A percentile compares a stretch with the other conserved stretches of the same genome.
phyloP scores from a whole-genome alignment of 768 basidiomycete species.

The Phylloporus rhodoxanthus region DNA sequence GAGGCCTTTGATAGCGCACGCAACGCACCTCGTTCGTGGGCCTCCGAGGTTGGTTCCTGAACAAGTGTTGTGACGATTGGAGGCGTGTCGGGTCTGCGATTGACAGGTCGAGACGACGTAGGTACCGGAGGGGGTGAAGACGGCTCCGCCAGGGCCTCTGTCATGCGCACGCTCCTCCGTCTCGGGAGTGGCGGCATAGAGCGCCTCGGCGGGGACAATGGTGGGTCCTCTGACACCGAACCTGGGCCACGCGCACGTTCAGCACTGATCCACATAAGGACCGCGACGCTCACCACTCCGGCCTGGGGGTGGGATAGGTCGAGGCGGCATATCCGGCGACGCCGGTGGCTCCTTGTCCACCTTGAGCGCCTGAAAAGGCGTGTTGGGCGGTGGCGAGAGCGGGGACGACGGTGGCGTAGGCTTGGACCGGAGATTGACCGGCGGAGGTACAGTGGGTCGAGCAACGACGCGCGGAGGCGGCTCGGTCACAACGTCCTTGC shows the following conservation, averaged over 20 bases:
- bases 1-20: no score
- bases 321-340: slow-evolving; percentile 28
- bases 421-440: slow-evolving; percentile 23
- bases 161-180: slow-evolving; percentile 18
- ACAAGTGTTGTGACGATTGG: slow-evolving; percentile 21
- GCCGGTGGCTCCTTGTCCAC: slow-evolving; percentile 21
- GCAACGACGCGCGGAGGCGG: slow-evolving; percentile 28
- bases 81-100: slow-evolving; percentile 16
- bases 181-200: slow-evolving; percentile 22
- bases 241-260: slow-evolving; percentile 5
- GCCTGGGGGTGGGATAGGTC: slow-evolving; percentile 27
- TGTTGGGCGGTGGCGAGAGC: slow-evolving; percentile 12
- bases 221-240: slow-evolving; percentile 8
- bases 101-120: slow-evolving; percentile 11
- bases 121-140: slow-evolving; percentile 19
- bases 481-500: slow-evolving; percentile 18
- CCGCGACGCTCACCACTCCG: slow-evolving; percentile 22
- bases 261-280: neutral
- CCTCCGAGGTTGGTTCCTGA: slow-evolving; percentile 7
- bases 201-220: slow-evolving; percentile 11
- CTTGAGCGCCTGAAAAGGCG: slow-evolving; percentile 8
- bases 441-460: slow-evolving; percentile 30
- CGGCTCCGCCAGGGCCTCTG: slow-evolving; percentile 8
- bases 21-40: slow-evolving; percentile 8
- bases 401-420: slow-evolving; percentile 15